These are phyloP conservation scores for Ehretia macrophylla DNA, from an alignment of 257 asterid species.

Conservation along the genomic window DNA sequence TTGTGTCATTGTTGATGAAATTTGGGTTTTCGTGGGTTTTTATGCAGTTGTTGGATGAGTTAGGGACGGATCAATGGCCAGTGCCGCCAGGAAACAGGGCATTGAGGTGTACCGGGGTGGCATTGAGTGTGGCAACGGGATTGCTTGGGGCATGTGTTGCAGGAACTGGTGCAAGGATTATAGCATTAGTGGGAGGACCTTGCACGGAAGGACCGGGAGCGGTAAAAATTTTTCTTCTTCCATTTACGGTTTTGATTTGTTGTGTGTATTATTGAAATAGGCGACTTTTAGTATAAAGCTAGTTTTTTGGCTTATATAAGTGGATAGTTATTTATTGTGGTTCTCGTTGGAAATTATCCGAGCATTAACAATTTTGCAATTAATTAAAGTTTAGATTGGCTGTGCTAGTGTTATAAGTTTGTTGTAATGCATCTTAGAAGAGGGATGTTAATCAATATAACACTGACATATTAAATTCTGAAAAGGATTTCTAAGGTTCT, in stretches of 20 bases:
- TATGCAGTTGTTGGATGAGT: constrained; percentile 80
- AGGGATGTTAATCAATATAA: too few species aligned
- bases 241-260: not conserved
- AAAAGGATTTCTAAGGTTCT: too few species aligned
- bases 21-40: constrained; percentile 1
- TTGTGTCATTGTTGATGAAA: not conserved
- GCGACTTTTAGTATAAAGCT: not conserved
- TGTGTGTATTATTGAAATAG: not conserved
- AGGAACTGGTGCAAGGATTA: constrained; percentile 81
- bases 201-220: constrained; percentile 99
- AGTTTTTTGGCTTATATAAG: too few species aligned
- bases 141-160: constrained; percentile 77
- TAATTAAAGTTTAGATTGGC: too few species aligned
- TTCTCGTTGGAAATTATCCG: too few species aligned
- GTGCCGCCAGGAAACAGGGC: constrained; percentile 78
- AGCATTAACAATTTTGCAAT: too few species aligned
- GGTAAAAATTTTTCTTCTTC: constrained; percentile 48
- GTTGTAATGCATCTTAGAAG: too few species aligned
- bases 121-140: constrained; percentile 91
- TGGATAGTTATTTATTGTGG: too few species aligned
- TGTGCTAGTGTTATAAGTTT: too few species aligned
- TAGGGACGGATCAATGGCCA: constrained; percentile 83
- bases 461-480: too few species aligned
- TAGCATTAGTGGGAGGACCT: constrained; percentile 95
- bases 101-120: constrained; percentile 87